phyloP scores from a whole-genome alignment of 1,284 basidiomycete genomes.

The Puccinia coronata region DNA sequence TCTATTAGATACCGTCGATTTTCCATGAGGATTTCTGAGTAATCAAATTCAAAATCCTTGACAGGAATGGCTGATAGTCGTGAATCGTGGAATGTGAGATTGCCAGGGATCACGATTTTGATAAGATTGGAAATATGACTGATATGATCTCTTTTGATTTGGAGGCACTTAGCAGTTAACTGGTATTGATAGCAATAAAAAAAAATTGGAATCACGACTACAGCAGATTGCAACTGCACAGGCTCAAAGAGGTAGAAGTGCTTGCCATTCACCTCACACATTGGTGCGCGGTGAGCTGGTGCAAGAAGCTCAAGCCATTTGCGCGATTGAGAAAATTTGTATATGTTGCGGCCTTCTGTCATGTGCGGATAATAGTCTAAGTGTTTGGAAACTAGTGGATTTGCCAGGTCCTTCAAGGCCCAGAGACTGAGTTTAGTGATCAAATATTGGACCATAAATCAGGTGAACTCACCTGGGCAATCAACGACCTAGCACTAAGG shows the following conservation, averaged over 20 bases:
- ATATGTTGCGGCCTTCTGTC: neutral
- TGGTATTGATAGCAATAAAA: neutral
- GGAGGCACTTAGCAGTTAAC: neutral
- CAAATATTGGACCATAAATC: too few relatives aligned
- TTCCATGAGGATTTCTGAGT: neutral
- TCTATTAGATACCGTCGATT: neutral
- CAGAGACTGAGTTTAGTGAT: too few relatives aligned
- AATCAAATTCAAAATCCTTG: neutral
- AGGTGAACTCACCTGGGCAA: neutral
- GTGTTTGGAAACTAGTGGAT: neutral
- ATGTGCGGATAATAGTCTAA: neutral
- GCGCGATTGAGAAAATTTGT: neutral
- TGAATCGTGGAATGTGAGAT: neutral
- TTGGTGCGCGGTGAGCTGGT: neutral
- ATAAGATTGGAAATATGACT: neutral
- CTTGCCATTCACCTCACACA: neutral
- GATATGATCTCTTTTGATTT: neutral
- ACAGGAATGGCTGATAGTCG: neutral
- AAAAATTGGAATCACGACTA: neutral
- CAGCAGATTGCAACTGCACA: neutral
- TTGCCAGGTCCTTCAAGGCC: neutral
- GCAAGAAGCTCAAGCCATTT: neutral
- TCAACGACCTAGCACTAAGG: neutral
- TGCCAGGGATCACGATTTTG: neutral
- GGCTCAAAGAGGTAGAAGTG: slow-evolving; percentile 35